Conservation (phyloP, 202 grass and related monocot genomes). For the Schoenoplectus triqueter region DNA sequence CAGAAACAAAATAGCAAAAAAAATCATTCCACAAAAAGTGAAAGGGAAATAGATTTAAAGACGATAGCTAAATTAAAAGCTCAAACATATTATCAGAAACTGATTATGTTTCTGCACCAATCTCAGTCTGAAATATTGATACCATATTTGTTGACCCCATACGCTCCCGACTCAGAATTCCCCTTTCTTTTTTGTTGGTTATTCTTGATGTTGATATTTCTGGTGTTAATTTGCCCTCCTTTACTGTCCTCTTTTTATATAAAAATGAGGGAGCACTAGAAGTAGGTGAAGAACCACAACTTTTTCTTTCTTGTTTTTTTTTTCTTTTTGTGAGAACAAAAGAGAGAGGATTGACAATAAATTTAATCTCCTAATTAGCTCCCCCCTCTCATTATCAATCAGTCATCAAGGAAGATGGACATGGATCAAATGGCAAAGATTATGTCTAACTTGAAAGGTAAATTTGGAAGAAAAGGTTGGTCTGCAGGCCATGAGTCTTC, state of each 20-base stretch:
- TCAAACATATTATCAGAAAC: not conserved
- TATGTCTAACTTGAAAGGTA: slow-evolving; percentile 3
- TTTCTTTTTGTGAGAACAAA: not conserved
- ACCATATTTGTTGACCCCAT: not conserved
- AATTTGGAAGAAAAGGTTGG: not conserved
- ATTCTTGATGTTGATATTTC: slow-evolving; percentile 14
- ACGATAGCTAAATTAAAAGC: not conserved
- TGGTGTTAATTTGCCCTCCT: not conserved
- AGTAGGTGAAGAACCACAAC: not conserved
- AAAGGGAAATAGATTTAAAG: slow-evolving; percentile 3
- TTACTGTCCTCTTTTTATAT: not conserved
- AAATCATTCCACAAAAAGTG: slow-evolving; percentile 21
- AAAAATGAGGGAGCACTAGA: not conserved
- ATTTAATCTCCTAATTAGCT: not conserved
- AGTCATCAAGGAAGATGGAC: not conserved
- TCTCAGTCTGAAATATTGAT: not conserved
- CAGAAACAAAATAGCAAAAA: slow-evolving; percentile 36
- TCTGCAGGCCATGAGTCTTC: not conserved
- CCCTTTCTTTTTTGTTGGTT: not conserved
- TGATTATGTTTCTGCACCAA: not conserved
- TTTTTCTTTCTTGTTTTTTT: not conserved
- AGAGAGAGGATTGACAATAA: not conserved
- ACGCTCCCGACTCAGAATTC: not conserved
- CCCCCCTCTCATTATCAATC: not conserved
- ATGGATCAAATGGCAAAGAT: slow-evolving; percentile 9